A percentile compares a stretch with the other conserved stretches of the same genome.
phyloP scores from a whole-genome alignment of 352 stramenopile species.

The Phytophthora macrochlamydospora region DNA sequence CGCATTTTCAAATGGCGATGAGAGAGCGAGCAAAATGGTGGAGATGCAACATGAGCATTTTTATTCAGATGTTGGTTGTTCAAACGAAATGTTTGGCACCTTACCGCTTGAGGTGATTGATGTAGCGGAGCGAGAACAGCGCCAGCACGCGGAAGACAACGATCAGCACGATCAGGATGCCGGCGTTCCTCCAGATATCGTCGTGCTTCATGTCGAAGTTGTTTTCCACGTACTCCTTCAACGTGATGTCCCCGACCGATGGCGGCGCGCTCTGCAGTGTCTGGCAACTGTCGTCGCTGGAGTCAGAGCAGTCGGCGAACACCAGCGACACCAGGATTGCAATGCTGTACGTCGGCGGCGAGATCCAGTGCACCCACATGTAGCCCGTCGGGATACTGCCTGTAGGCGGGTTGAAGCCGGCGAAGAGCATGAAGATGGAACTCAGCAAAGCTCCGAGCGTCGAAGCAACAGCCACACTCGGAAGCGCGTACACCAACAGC shows the following conservation, averaged over 20 bases:
- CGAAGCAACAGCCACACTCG: constrained; percentile 48
- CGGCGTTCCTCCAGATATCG: constrained; percentile 32
- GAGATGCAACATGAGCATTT: too few species aligned
- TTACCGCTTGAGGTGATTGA: constrained; percentile 60
- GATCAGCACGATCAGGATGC: constrained; percentile 46
- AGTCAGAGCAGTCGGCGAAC: constrained; percentile 42
- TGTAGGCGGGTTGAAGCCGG: constrained; percentile 52
- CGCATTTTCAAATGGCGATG: too few species aligned
- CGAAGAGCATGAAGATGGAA: constrained; percentile 67
- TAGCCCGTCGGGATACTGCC: constrained; percentile 49
- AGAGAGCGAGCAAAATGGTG: too few species aligned
- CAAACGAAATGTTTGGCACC: too few species aligned
- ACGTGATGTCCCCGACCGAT: constrained; percentile 33
- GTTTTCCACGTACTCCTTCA: constrained; percentile 49
- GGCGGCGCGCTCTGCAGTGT: constrained; percentile 32
- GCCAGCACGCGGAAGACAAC: constrained; percentile 50
- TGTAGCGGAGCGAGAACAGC: constrained; percentile 49
- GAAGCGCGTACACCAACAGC: constrained; percentile 50
- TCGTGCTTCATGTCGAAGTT: constrained; percentile 44
- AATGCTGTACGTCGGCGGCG: constrained; percentile 52
- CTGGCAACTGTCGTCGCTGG: constrained; percentile 30
- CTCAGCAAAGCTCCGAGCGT: constrained; percentile 50
- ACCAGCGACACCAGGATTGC: constrained; percentile 42
- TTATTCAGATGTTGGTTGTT: too few species aligned
- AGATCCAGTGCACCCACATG: constrained; percentile 66